Evolutionary conservation across 2,329 filamentous ascomycete species (phyloP).

Genomic region (Dothiorella sarmentorum): DNA sequence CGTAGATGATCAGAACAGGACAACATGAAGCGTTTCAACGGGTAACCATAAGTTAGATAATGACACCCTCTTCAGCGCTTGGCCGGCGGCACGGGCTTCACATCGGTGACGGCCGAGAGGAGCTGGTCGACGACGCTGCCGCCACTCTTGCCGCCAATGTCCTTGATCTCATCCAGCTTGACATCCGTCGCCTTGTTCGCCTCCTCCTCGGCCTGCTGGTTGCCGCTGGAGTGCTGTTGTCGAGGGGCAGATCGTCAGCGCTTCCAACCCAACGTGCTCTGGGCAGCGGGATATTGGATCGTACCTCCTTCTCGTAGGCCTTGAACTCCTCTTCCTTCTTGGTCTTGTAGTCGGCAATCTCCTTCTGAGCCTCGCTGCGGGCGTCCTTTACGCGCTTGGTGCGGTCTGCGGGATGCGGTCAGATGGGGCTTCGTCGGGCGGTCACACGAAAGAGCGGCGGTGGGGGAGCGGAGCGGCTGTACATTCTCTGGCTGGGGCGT

Average conservation of each 20-base stretch:
- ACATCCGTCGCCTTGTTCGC: slow-evolving; percentile 76
- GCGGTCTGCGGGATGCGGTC: slow-evolving; percentile 58
- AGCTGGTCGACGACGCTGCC: slow-evolving; percentile 78
- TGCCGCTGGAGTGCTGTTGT: slow-evolving; percentile 81
- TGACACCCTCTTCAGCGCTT: slow-evolving; percentile 8
- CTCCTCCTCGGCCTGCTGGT: slow-evolving; percentile 68
- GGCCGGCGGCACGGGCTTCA: slow-evolving; percentile 65
- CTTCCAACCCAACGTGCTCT: slow-evolving; percentile 8
- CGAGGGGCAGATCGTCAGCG: slow-evolving; percentile 21
- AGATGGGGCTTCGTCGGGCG: slow-evolving; percentile 22
- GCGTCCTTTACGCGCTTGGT: slow-evolving; percentile 98
- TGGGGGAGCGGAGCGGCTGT: slow-evolving; percentile 27
- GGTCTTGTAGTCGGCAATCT: slow-evolving; percentile 88
- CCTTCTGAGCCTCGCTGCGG: slow-evolving; percentile 92
- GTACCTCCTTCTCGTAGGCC: slow-evolving; percentile 80
- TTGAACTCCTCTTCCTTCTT: slow-evolving; percentile 93
- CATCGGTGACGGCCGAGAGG: slow-evolving; percentile 78
- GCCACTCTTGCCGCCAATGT: slow-evolving; percentile 74
- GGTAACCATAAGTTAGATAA: slow-evolving; percentile 7
- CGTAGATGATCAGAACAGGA: slow-evolving; percentile 6
- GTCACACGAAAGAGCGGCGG: slow-evolving; percentile 17
- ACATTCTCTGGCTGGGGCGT: slow-evolving; percentile 76
- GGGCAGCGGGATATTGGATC: slow-evolving; percentile 19
- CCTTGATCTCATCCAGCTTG: slow-evolving; percentile 79
- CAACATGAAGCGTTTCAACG: slow-evolving; percentile 15